Conservation (phyloP, 495 filamentous ascomycete genomes). For the Rhypophila decipiens region DNA sequence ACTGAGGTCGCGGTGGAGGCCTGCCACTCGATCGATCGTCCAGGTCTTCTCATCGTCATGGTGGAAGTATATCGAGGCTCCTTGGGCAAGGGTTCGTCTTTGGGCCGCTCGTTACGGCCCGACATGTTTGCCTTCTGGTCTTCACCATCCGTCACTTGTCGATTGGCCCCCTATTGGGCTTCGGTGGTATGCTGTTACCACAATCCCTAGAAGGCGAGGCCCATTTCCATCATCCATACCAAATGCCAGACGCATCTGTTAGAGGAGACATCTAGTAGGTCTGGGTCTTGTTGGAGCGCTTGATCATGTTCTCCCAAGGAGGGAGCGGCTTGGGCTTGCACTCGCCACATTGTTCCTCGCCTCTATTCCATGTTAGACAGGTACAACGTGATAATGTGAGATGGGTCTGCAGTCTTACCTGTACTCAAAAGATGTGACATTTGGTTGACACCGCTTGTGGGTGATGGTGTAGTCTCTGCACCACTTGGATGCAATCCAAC, state of each 20-base stretch:
- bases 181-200: neutral
- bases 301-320: conserved; percentile 34
- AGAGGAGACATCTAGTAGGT: neutral
- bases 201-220: neutral
- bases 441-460: conserved; percentile 35
- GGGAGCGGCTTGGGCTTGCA: conserved; percentile 30
- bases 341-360: conserved; percentile 29
- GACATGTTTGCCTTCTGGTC: neutral
- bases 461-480: conserved; percentile 33
- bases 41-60: too few relatives aligned
- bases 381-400: neutral
- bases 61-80: too few relatives aligned
- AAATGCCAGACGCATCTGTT: neutral
- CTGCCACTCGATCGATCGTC: too few relatives aligned
- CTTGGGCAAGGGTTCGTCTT: too few relatives aligned
- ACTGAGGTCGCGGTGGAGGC: too few relatives aligned
- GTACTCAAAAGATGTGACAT: conserved; percentile 36
- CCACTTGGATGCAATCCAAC: conserved; percentile 38
- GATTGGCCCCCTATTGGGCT: neutral
- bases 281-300: conserved; percentile 20
- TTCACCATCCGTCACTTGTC: neutral
- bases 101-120: neutral
- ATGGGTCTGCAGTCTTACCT: conserved; percentile 4
- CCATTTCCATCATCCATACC: neutral
- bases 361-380: conserved; percentile 13